Conservation (phyloP, 2,329 filamentous ascomycete genomes). For the Acarospora socialis region DNA sequence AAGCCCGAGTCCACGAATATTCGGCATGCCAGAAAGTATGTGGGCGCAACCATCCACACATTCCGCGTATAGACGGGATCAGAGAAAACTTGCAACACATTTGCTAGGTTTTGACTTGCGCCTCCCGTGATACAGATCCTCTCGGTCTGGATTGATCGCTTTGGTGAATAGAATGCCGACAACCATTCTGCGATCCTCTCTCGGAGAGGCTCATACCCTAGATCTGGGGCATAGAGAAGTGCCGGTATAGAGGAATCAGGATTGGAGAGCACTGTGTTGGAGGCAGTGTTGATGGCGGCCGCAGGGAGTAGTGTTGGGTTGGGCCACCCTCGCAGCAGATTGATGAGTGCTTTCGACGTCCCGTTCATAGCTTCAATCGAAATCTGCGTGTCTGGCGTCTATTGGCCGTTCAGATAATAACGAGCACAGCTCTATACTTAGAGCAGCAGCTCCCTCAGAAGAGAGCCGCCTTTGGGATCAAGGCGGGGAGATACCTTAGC, state of each 20-base stretch:
- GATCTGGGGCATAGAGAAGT: constrained; percentile 68
- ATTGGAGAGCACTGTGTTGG: constrained; percentile 46
- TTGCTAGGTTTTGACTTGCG: constrained; percentile 69
- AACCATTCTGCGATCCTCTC: constrained; percentile 59
- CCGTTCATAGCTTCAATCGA: background rate
- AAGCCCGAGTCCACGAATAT: constrained; percentile 77
- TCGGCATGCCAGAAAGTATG: constrained; percentile 72
- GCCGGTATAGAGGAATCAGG: constrained; percentile 44
- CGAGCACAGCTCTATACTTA: too few species aligned
- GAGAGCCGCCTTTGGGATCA: too few species aligned
- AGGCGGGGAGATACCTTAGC: too few species aligned
- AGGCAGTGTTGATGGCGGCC: constrained; percentile 44
- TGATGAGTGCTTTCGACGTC: constrained; percentile 19
- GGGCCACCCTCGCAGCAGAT: constrained; percentile 34
- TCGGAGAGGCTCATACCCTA: constrained; percentile 57
- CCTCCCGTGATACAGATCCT: constrained; percentile 73
- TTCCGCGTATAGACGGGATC: constrained; percentile 61
- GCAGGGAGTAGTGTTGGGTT: constrained; percentile 50
- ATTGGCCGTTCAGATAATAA: background rate
- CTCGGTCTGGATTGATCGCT: constrained; percentile 32
- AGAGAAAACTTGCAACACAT: constrained; percentile 63
- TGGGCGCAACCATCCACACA: constrained; percentile 69
- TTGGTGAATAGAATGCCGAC: constrained; percentile 43
- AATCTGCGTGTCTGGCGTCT: too few species aligned
- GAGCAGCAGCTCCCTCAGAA: too few species aligned